Base-by-base conservation (phyloP, 495 filamentous ascomycete genomes). In the Aspergillus ostianus region DNA sequence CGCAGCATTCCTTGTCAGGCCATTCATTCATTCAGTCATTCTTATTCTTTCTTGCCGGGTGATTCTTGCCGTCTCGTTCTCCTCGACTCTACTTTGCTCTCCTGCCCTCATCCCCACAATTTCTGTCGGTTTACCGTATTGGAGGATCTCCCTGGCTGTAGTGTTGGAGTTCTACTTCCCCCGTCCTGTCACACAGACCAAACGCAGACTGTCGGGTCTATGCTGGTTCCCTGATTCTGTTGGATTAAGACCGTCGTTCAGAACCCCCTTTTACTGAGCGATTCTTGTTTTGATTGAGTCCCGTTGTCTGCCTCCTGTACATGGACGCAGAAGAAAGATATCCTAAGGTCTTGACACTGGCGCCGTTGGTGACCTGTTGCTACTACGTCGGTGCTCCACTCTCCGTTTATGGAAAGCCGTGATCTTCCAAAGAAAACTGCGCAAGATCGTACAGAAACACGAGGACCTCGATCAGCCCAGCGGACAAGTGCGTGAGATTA, bases 381-480 rank as follows among this genome's bases (percentile, higher is more conserved):
- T 53, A 32, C 27, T 19, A 29, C 48, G 29, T 17, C 29, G 29
- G 57, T 60, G 48, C 53, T 60, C 50, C 44, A 60, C 59, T 55
- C 53, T 36, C 54, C 53, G 53, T 51, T 62, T 52, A 62, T 48
- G 56, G 63, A 59, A 56, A 55, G 50, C 41, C 51, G 36, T 41
- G 36, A 41, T 41, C 36, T 15, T 41, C 36, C 8, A 8, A 4
- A 41, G 47, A 49, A 49, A 26, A 45, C 15, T 13, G n/a, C 9
- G 15, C 19, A 17, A 36, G 3, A 45, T 45, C 12, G 30, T 6
- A 4, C 15, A 44, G 13, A 19, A 53, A 6, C 1, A 4, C 17
- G n/a, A 32, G 8, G 30, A 32, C 30, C 30, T 32, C 30, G 30
- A 8, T 6, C 3, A 32, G 30, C 30, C 30, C 6, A 32, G 30